phyloP scores from a whole-genome alignment of 768 basidiomycete species.

The Amanita pseudoporphyria region DNA sequence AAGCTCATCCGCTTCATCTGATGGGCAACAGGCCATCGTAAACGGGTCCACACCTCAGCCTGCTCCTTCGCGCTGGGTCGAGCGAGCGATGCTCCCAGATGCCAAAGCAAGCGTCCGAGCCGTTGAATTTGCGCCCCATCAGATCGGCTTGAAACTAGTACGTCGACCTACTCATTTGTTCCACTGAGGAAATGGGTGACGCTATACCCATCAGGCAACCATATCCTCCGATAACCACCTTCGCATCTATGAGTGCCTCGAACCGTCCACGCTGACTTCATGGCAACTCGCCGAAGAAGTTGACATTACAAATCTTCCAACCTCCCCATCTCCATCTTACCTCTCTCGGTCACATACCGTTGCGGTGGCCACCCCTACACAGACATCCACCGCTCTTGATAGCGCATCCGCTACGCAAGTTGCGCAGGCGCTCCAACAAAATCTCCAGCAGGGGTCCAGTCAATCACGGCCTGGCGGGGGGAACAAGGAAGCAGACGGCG shows the following conservation, averaged over 20 bases:
- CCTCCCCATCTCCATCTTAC: constrained; percentile 28
- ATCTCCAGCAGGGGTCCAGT: constrained; percentile 22
- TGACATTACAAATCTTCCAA: constrained; percentile 54
- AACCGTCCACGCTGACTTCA: constrained; percentile 58
- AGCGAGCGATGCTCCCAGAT: constrained; percentile 68
- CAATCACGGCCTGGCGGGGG: constrained; percentile 31
- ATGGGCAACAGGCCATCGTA: constrained; percentile 17
- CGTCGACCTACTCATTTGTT: constrained; percentile 15
- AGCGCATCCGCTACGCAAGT: constrained; percentile 51
- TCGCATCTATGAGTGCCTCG: constrained; percentile 85
- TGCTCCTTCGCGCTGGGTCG: constrained; percentile 52
- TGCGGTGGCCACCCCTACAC: constrained; percentile 64
- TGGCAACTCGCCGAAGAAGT: constrained; percentile 74
- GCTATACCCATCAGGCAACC: constrained; percentile 51
- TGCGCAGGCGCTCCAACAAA: constrained; percentile 54
- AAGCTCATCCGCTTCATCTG: constrained; percentile 18
- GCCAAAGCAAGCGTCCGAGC: constrained; percentile 78
- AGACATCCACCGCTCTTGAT: constrained; percentile 44
- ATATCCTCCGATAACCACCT: constrained; percentile 84
- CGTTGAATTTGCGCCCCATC: constrained; percentile 81
- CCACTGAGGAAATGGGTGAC: neutral
- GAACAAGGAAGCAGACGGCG: constrained; percentile 78
- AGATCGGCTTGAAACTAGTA: constrained; percentile 85
- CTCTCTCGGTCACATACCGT: constrained; percentile 42
- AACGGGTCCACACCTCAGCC: constrained; percentile 19